These are phyloP conservation scores for Hansenula sp. DNA, from an alignment of 1,139 yeast species.

Conservation along the genomic window DNA sequence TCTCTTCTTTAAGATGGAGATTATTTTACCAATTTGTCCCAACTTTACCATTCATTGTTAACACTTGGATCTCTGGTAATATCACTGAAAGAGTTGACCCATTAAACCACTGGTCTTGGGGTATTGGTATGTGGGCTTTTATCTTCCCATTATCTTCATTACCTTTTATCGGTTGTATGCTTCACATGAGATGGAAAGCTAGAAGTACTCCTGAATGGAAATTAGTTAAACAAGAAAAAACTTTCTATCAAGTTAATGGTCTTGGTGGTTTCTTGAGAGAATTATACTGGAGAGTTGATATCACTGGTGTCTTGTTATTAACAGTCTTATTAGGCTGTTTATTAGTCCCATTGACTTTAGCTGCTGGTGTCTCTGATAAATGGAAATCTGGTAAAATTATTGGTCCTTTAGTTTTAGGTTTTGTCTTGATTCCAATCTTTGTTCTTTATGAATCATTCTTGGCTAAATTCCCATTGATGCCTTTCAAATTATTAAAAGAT, in stretches of 20 bases:
- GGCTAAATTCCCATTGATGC: conserved; percentile 55
- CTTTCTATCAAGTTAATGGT: conserved; percentile 25
- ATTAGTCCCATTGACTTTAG: conserved; percentile 45
- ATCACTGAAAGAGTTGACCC: conserved; percentile 37
- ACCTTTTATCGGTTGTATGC: conserved; percentile 50
- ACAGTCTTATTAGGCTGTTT: conserved; percentile 51
- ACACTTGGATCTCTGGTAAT: conserved; percentile 72
- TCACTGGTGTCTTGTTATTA: conserved; percentile 47
- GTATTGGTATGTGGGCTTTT: conserved; percentile 78
- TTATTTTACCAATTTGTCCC: conserved; percentile 58
- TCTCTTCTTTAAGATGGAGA: conserved; percentile 69
- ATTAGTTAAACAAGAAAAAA: conserved; percentile 26
- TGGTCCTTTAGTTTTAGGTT: conserved; percentile 64
- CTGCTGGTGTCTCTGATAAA: conserved; percentile 48
- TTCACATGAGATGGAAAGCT: conserved; percentile 57
- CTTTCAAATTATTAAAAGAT: conserved; percentile 52
- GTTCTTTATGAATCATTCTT: conserved; percentile 48
- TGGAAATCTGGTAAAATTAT: conserved; percentile 57
- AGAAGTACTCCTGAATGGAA: conserved; percentile 42
- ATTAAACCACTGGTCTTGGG: conserved; percentile 56
- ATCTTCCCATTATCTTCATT: conserved; percentile 61
- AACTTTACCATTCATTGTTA: conserved; percentile 66
- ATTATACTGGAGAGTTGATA: conserved; percentile 45
- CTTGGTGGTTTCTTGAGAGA: conserved; percentile 17
- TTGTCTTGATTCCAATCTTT: conserved; percentile 49